Evolutionary conservation across 306 rosid genomes (phyloP), one percentile per base, ranked within the genome.

Genomic region (Quillaja saponaria): DNA sequence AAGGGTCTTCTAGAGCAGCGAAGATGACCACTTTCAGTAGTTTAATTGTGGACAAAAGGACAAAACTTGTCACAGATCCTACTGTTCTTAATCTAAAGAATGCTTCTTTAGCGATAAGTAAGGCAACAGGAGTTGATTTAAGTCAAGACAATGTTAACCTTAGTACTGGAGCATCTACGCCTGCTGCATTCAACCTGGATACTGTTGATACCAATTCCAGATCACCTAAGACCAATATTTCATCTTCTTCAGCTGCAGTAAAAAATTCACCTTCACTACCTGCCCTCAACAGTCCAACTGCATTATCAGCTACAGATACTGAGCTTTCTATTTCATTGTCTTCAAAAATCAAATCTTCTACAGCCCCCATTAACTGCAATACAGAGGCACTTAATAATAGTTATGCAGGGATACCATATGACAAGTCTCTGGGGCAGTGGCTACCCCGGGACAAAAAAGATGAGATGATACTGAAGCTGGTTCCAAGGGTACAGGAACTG

Each of bases 261-360:
- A 71, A 62, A 49, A 21, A 38, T 53, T 13, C 60, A 49, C 80
- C 47, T 3, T 11, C 54, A 47, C 49, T 55, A 6, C 49, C 71
- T 6, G 67, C 69, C 1, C 17, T 21, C 47, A 65, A 68, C 58
- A 44, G 58, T 67, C 71, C 74, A 59, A 63, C 83, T 68, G 61
- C 68, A 38, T 68, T 78, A 67, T 75, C 83, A 28, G 61, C 72
- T 52, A 64, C 85, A 12, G 83, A 82, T 49, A 80, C 81, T 5
- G 97, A 87, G 59, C 97, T 91, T 68, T 91, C 96, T 68, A 96
- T 91, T 70, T 80, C 87, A 3, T 58, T 91, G 68, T 68, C 84
- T 33, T 44, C 95, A 50, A 73, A 83, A 67, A 70, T 66, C 41
- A 75, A 61, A 61, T 69, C 73, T 45, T 64, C 73, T 55, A 13